Percentiles rank a stretch among this genome's conserved stretches.
These are phyloP conservation scores for Ganoderma resinaceum DNA, from an alignment of 1,284 basidiomycete species.

Conservation along the genomic window DNA sequence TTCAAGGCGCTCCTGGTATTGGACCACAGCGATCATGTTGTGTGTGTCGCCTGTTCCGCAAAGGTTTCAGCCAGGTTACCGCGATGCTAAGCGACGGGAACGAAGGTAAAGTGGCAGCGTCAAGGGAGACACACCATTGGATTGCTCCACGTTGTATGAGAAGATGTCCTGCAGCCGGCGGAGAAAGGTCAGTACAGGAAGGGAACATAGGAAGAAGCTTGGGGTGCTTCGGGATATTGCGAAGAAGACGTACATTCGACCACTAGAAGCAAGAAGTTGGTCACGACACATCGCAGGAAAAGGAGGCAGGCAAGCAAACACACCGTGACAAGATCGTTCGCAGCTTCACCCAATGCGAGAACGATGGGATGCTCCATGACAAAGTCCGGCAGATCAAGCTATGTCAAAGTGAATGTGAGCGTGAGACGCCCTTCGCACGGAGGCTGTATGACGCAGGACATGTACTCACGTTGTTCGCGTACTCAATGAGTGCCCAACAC, in stretches of 20 bases:
- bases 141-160: constrained; percentile 53
- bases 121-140: constrained; percentile 35
- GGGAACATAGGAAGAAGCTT: background rate
- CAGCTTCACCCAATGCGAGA: constrained; percentile 42
- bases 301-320: constrained; percentile 16
- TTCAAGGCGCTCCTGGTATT: constrained; percentile 42
- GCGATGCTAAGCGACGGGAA: background rate
- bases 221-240: background rate
- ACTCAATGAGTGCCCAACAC: constrained; percentile 49
- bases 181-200: constrained; percentile 9
- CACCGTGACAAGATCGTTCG: constrained; percentile 48
- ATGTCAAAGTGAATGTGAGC: constrained; percentile 1
- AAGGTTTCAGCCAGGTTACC: constrained; percentile 15
- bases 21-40: constrained; percentile 50
- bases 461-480: constrained; percentile 42
- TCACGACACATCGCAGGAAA: constrained; percentile 17
- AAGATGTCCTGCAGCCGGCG: constrained; percentile 46
- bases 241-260: constrained; percentile 45
- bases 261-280: constrained; percentile 31
- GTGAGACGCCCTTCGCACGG: constrained; percentile 10
- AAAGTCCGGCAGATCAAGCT: constrained; percentile 45
- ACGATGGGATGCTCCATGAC: constrained; percentile 48
- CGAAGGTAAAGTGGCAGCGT: background rate
- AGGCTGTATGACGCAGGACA: constrained; percentile 1
- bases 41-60: constrained; percentile 46